Percentiles rank a stretch among this genome's conserved stretches.
phyloP scores from a whole-genome alignment of 805 yeast species.

The Candida cerambycidarum region DNA sequence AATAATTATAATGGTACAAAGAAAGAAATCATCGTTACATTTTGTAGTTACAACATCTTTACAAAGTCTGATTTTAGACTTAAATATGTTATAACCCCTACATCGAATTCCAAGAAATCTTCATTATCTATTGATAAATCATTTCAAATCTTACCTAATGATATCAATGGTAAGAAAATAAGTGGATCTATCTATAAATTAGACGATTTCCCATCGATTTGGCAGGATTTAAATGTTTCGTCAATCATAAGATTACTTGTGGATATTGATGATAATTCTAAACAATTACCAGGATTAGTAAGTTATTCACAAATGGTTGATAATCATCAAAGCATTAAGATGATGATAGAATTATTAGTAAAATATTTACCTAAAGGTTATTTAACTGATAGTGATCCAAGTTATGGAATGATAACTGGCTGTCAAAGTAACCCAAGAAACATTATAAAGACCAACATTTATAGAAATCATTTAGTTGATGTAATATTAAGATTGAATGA shows the following conservation, averaged over 20 bases:
- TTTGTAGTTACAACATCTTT: conserved; percentile 73
- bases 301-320: conserved; percentile 42
- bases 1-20: conserved; percentile 6
- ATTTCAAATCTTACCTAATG: conserved; percentile 25
- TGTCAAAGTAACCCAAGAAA: conserved; percentile 22
- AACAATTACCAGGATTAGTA: conserved; percentile 60
- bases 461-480: conserved; percentile 55
- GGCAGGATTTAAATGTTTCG: conserved; percentile 66
- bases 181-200: conserved; percentile 2
- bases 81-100: conserved; percentile 42
- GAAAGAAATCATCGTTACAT: conserved; percentile 45
- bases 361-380: conserved; percentile 48
- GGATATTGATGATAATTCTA: conserved; percentile 52
- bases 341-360: conserved; percentile 40
- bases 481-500: conserved; percentile 46
- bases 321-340: conserved; percentile 14
- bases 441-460: conserved; percentile 25
- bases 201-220: conserved; percentile 19
- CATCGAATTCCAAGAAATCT: conserved; percentile 15
- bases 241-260: conserved; percentile 53
- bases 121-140: conserved; percentile 29
- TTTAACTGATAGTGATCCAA: conserved; percentile 41
- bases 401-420: conserved; percentile 30
- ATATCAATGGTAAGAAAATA: conserved; percentile 4
- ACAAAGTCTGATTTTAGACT: conserved; percentile 73